Conservation (phyloP, 805 yeast species). For the Yarrowia sp. region DNA sequence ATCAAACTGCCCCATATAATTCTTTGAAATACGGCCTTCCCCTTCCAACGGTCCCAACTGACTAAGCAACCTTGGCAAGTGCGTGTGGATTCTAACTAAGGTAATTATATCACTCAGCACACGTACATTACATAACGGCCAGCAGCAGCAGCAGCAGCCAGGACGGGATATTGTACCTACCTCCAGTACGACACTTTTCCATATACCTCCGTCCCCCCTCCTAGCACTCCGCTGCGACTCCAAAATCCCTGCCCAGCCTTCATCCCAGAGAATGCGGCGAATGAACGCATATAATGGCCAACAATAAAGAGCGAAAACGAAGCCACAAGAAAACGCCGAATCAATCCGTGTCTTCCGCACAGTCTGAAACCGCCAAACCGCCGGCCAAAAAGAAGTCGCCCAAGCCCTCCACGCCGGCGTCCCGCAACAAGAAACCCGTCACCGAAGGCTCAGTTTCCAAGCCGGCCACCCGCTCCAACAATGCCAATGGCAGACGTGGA, state of each 20-base stretch:
- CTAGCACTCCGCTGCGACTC: neutral
- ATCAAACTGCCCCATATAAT: too few species aligned
- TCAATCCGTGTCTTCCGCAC: conserved; percentile 33
- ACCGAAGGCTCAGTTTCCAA: conserved; percentile 34
- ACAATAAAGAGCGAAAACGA: conserved; percentile 37
- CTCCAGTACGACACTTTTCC: too few species aligned
- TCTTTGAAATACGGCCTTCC: conserved; percentile 3
- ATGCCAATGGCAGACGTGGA: conserved; percentile 14
- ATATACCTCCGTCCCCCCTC: neutral
- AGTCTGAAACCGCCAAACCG: conserved; percentile 21
- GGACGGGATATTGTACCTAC: neutral
- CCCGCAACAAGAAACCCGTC: conserved; percentile 31
- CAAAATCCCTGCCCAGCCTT: neutral
- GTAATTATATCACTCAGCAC: conserved; percentile 31
- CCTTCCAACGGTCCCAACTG: conserved; percentile 5
- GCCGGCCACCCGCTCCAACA: conserved; percentile 13
- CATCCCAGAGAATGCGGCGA: conserved; percentile 38
- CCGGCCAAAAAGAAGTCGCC: conserved; percentile 28
- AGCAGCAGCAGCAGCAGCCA: neutral
- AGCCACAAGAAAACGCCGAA: conserved; percentile 37
- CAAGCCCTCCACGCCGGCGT: conserved; percentile 18
- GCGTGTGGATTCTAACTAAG: neutral
- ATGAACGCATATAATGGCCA: conserved; percentile 38
- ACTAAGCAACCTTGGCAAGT: conserved; percentile 11
- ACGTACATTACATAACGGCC: conserved; percentile 1